Percentiles rank a stretch among this genome's conserved stretches.
These are phyloP conservation scores for Arthrobotrys conoides DNA, from an alignment of 2,329 filamentous ascomycete species.

Conservation along the genomic window DNA sequence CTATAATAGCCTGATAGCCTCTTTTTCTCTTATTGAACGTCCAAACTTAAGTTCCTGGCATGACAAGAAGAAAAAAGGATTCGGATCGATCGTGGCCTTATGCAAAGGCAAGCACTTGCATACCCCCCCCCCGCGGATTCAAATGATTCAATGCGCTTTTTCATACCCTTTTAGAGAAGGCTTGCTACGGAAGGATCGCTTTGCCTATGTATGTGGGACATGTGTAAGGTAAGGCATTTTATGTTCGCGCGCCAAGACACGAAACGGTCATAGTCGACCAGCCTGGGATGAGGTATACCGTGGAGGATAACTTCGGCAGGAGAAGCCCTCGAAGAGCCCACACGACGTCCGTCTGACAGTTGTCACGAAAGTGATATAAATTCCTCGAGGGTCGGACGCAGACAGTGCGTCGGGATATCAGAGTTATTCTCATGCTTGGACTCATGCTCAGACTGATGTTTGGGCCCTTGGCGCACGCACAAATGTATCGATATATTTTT, in stretches of 20 bases:
- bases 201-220: not conserved
- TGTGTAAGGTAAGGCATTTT: not conserved
- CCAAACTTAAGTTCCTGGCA: slow-evolving; percentile 5
- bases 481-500: not conserved
- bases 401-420: not conserved
- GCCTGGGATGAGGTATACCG: slow-evolving; percentile 14
- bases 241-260: slow-evolving; percentile 21
- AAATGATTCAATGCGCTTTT: slow-evolving; percentile 20
- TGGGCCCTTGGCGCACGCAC: not conserved
- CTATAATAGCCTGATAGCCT: not conserved
- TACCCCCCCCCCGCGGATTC: slow-evolving; percentile 1
- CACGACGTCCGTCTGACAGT: slow-evolving; percentile 13
- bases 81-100: slow-evolving; percentile 3
- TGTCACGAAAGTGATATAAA: slow-evolving; percentile 5
- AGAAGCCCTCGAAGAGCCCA: not conserved
- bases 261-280: not conserved
- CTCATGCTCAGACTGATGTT: not conserved
- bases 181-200: not conserved
- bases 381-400: not conserved
- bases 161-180: slow-evolving; percentile 30
- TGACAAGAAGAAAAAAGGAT: slow-evolving; percentile 24
- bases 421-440: not conserved
- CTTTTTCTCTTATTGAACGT: not conserved
- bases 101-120: slow-evolving; percentile 10
- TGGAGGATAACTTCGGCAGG: slow-evolving; percentile 20